These are phyloP conservation scores for Sanghuangporus weigelae DNA, from an alignment of 1,284 basidiomycete genomes.

Conservation along the genomic window DNA sequence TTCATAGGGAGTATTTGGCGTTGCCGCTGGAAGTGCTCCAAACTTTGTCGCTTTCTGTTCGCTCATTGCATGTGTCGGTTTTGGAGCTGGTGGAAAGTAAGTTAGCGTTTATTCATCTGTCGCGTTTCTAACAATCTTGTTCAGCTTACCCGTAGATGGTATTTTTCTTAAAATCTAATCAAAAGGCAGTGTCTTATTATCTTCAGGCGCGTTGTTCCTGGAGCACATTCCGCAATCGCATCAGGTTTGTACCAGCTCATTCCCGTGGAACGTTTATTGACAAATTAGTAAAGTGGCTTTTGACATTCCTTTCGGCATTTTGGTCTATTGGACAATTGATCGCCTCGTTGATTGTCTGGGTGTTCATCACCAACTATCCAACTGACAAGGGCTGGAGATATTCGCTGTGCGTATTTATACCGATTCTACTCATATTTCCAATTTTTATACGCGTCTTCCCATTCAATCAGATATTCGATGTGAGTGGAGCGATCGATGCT, in stretches of 20 bases:
- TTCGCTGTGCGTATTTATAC: constrained; percentile 37
- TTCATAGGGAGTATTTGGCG: constrained; percentile 42
- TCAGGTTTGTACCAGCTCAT: constrained; percentile 29
- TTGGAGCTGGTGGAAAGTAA: constrained; percentile 56
- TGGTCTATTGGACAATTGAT: constrained; percentile 60
- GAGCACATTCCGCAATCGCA: constrained; percentile 50
- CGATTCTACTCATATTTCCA: constrained; percentile 8
- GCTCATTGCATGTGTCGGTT: constrained; percentile 47
- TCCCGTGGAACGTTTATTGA: background rate
- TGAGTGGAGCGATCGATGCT: constrained; percentile 21
- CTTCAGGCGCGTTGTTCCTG: constrained; percentile 45
- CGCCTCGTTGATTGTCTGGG: constrained; percentile 47
- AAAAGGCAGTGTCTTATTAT: background rate
- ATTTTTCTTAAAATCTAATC: constrained; percentile 2
- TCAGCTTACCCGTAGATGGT: constrained; percentile 51
- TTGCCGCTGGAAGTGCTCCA: constrained; percentile 48
- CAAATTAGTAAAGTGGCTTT: constrained; percentile 36
- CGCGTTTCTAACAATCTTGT: background rate
- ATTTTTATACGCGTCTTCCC: background rate
- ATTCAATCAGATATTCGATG: constrained; percentile 33
- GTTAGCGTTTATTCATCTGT: constrained; percentile 15
- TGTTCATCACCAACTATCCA: constrained; percentile 43
- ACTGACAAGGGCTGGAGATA: constrained; percentile 58
- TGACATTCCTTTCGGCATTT: constrained; percentile 59
- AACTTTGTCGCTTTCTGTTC: constrained; percentile 47